These are phyloP conservation scores for Penicillium sp. DNA, from an alignment of 2,329 filamentous ascomycete species.

Conservation along the genomic window DNA sequence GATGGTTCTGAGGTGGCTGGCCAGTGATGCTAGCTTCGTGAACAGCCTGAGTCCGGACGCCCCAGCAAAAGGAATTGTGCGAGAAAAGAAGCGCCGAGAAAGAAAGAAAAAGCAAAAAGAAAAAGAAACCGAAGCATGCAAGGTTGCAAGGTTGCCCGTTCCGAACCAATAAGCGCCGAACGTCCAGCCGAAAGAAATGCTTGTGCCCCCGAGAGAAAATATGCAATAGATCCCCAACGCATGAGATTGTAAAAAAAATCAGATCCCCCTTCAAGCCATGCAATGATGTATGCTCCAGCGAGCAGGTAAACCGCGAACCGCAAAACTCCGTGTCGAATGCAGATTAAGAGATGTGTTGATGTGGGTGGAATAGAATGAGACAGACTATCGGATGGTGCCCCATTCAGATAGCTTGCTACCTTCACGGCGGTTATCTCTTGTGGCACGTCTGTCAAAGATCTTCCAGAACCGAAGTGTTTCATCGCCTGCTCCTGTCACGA, in stretches of 20 bases:
- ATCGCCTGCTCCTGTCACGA: conserved; percentile 94
- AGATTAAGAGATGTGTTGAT: conserved; percentile 22
- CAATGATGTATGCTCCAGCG: conserved; percentile 21
- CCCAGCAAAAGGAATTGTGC: too few relatives aligned
- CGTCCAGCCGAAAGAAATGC: conserved; percentile 25
- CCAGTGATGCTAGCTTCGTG: neutral
- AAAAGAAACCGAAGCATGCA: neutral
- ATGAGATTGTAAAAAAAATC: conserved; percentile 20
- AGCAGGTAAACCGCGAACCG: conserved; percentile 23
- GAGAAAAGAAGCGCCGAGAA: neutral
- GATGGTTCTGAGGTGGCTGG: neutral
- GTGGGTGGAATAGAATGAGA: conserved; percentile 7
- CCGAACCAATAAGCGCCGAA: conserved; percentile 4
- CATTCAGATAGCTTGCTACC: conserved; percentile 70
- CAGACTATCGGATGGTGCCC: conserved; percentile 69
- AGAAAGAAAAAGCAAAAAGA: conserved; percentile 2
- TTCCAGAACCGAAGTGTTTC: conserved; percentile 98
- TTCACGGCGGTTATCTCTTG: conserved; percentile 67
- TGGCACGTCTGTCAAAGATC: conserved; percentile 81
- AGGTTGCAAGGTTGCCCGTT: neutral
- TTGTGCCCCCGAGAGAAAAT: conserved; percentile 19
- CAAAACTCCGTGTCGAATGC: conserved; percentile 40
- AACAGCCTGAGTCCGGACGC: neutral
- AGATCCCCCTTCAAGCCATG: conserved; percentile 25
- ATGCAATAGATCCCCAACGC: conserved; percentile 35